These are phyloP conservation scores for Calonectria ilicicola DNA, from an alignment of 2,329 filamentous ascomycete genomes.

Conservation along the genomic window DNA sequence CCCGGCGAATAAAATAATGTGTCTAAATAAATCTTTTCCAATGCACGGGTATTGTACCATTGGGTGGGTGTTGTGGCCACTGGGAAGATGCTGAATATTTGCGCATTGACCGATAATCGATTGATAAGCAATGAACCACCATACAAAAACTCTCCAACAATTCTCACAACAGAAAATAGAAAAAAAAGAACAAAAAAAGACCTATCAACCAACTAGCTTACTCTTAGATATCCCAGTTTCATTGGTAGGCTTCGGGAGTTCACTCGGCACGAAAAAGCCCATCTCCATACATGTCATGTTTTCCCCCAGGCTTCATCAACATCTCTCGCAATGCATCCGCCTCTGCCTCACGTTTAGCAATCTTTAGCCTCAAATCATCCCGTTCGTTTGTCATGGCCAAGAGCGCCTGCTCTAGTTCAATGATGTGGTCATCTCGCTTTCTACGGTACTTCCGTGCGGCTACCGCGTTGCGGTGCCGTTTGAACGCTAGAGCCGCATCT, in stretches of 20 bases:
- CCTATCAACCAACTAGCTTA: no score
- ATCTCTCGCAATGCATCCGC: background rate
- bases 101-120: no score
- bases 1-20: background rate
- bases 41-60: no score
- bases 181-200: no score
- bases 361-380: background rate
- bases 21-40: background rate
- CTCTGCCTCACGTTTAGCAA: background rate
- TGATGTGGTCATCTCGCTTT: background rate
- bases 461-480: background rate
- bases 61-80: no score
- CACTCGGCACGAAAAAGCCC: background rate
- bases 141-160: no score
- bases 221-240: background rate
- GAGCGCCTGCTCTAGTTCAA: background rate
- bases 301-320: background rate
- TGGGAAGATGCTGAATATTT: no score
- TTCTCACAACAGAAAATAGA: no score
- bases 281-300: background rate
- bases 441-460: background rate
- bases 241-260: background rate
- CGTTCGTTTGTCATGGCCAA: background rate
- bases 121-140: no score
- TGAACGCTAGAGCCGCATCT: background rate